A percentile compares a stretch with the other conserved stretches of the same genome.
These are phyloP conservation scores for Artemisia annua DNA, from an alignment of 129 eudicot genomes.

Conservation along the genomic window DNA sequence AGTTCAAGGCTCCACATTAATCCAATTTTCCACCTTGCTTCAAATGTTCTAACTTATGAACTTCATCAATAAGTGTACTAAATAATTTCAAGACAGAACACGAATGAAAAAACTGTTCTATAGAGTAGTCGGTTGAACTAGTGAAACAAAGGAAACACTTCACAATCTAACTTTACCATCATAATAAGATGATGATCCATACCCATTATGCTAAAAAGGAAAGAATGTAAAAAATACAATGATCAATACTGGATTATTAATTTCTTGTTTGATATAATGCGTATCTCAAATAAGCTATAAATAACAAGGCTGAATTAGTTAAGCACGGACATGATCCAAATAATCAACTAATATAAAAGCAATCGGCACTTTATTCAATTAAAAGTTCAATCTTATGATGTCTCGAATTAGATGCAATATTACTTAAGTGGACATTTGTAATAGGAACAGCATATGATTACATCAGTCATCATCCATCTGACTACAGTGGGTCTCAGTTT, in stretches of 20 bases:
- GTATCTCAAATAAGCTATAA: not conserved
- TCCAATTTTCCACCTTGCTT: not conserved
- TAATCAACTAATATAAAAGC: not conserved
- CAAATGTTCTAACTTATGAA: not conserved
- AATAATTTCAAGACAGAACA: not conserved
- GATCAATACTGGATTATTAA: not conserved
- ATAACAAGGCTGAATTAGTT: constrained; percentile 11
- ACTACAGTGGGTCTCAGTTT: constrained; percentile 9
- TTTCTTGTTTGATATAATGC: constrained; percentile 3
- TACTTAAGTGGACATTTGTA: not conserved
- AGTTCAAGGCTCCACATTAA: not conserved
- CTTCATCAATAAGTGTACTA: not conserved
- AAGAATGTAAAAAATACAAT: not conserved
- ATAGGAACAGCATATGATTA: not conserved
- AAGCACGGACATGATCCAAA: constrained; percentile 1
- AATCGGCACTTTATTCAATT: not conserved
- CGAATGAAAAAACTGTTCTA: not conserved
- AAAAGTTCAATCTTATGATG: constrained; percentile 8
- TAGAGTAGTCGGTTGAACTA: not conserved
- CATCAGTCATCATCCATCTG: not conserved
- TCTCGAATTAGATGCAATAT: not conserved
- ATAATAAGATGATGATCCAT: constrained; percentile 2
- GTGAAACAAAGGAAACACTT: not conserved
- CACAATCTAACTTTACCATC: not conserved
- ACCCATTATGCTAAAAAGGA: constrained; percentile 16